Conservation (phyloP, 2,329 filamentous ascomycete species). For the Fusarium palustre region DNA sequence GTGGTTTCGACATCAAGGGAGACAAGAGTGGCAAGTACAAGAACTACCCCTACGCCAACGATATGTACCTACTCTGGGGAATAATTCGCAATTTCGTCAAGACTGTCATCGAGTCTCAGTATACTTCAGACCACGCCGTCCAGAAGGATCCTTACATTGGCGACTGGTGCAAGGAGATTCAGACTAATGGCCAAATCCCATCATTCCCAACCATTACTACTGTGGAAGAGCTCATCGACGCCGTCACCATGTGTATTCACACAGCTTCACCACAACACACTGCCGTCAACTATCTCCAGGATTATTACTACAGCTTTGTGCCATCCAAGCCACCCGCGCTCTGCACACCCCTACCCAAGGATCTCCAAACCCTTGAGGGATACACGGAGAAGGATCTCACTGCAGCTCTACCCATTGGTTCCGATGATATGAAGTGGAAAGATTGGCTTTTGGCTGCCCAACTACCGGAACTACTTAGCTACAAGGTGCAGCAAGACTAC, state of each 20-base stretch:
- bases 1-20: conserved; percentile 24
- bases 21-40: conserved; percentile 28
- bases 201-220: conserved; percentile 33
- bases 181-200: conserved; percentile 14
- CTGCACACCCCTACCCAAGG: conserved; percentile 12
- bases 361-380: conserved; percentile 1
- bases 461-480: conserved; percentile 26
- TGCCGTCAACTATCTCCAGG: conserved; percentile 34
- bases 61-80: conserved; percentile 18
- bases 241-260: conserved; percentile 38
- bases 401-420: conserved; percentile 27
- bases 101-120: conserved; percentile 24
- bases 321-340: conserved; percentile 32
- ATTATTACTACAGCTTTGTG: conserved; percentile 39
- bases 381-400: conserved; percentile 32
- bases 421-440: conserved; percentile 28
- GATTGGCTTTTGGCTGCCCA: conserved; percentile 32
- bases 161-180: conserved; percentile 29
- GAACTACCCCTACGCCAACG: conserved; percentile 32
- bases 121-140: not conserved
- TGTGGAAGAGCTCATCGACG: conserved; percentile 30
- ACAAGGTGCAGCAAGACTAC: conserved; percentile 28
- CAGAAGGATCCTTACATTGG: not conserved
- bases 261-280: conserved; percentile 33
- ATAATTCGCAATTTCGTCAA: conserved; percentile 27